phyloP scores from a whole-genome alignment of 164 flowering plant genomes.

The Sedum album region DNA sequence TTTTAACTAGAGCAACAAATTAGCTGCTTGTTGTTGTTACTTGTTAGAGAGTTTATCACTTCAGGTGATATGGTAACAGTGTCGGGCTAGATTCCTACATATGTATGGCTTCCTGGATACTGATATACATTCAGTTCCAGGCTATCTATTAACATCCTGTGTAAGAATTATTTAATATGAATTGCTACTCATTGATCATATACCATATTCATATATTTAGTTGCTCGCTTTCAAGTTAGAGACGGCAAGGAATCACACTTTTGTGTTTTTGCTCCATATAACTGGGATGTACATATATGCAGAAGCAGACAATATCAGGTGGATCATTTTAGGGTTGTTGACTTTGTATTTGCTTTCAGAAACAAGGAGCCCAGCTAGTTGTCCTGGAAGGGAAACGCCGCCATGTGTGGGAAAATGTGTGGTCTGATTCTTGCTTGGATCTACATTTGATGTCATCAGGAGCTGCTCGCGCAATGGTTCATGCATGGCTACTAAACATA shows the following conservation, averaged over 20 bases:
- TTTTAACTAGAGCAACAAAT: background rate
- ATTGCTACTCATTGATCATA: no score
- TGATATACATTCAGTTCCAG: no score
- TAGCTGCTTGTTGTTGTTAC: background rate
- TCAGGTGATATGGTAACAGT: background rate
- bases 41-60: background rate
- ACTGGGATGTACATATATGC: no score
- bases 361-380: conserved; percentile 83
- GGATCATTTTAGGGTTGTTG: background rate
- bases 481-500: conserved; percentile 82
- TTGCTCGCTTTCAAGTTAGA: background rate
- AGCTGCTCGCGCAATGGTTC: conserved; percentile 98
- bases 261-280: no score
- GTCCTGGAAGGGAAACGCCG: conserved; percentile 84
- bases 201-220: no score
- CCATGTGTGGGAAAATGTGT: conserved; percentile 85
- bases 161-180: no score
- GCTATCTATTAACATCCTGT: no score
- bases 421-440: conserved; percentile 87
- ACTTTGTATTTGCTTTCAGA: conserved; percentile 30
- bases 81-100: background rate
- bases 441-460: conserved; percentile 97
- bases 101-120: background rate
- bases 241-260: no score
- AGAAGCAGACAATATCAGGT: background rate